Conservation (phyloP, 805 yeast species). For the Lipomyces chichibuensis region DNA sequence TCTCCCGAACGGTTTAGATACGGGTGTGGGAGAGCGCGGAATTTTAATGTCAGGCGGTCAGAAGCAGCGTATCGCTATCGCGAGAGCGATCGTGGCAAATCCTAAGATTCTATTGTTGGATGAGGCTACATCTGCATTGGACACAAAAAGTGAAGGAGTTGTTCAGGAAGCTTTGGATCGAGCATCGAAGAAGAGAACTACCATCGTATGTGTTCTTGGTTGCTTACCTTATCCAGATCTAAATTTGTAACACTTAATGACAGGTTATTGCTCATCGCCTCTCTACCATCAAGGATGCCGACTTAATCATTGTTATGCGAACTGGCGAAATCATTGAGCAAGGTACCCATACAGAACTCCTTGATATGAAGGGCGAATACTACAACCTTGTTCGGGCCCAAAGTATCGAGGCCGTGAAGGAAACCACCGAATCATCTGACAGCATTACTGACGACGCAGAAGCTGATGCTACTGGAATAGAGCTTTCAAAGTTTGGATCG, state of each 20-base stretch:
- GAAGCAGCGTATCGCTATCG: slow-evolving; percentile 64
- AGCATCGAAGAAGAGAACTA: slow-evolving; percentile 45
- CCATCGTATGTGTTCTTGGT: slow-evolving; percentile 46
- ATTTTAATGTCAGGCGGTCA: slow-evolving; percentile 70
- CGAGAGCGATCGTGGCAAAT: slow-evolving; percentile 59
- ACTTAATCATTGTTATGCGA: slow-evolving; percentile 51
- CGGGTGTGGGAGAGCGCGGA: slow-evolving; percentile 57
- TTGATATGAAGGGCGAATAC: slow-evolving; percentile 38
- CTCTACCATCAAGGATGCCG: slow-evolving; percentile 55
- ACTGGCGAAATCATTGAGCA: slow-evolving; percentile 51
- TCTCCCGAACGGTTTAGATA: slow-evolving; percentile 59
- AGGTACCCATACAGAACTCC: slow-evolving; percentile 44
- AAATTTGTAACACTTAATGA: slow-evolving; percentile 46
- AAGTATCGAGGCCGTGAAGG: slow-evolving; percentile 27
- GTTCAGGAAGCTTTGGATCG: slow-evolving; percentile 56
- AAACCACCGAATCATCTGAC: slow-evolving; percentile 9
- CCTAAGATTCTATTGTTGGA: slow-evolving; percentile 62
- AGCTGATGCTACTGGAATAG: slow-evolving; percentile 22
- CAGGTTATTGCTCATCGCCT: slow-evolving; percentile 57
- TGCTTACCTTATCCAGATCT: slow-evolving; percentile 45
- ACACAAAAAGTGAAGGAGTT: slow-evolving; percentile 62
- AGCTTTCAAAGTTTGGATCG: slow-evolving; percentile 11
- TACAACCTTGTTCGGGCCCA: slow-evolving; percentile 41
- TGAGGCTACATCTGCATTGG: slow-evolving; percentile 71
- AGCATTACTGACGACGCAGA: slow-evolving; percentile 23